A percentile compares a stretch with the other conserved stretches of the same genome.
These are phyloP conservation scores for Hanseniaspora guilliermondii DNA, from an alignment of 805 yeast genomes.

Conservation along the genomic window DNA sequence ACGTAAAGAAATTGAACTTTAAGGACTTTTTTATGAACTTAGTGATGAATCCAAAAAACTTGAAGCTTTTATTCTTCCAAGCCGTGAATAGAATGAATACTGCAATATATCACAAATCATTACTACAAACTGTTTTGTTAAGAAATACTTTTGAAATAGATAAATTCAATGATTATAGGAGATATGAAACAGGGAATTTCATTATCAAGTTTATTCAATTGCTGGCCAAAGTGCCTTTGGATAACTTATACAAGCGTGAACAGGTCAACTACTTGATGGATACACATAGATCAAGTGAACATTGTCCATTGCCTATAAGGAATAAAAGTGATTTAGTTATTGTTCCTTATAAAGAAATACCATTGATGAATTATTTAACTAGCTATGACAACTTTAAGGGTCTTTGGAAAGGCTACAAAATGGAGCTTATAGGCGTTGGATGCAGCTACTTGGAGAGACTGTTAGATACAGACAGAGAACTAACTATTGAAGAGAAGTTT, in stretches of 20 bases:
- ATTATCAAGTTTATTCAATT: conserved; percentile 54
- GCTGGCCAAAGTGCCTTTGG: conserved; percentile 71
- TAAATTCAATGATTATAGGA: conserved; percentile 46
- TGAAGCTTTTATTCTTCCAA: conserved; percentile 53
- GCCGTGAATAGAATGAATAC: conserved; percentile 49
- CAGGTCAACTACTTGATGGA: conserved; percentile 55
- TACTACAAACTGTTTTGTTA: conserved; percentile 55
- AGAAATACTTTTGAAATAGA: conserved; percentile 49
- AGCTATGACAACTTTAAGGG: conserved; percentile 24
- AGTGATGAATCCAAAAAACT: conserved; percentile 36
- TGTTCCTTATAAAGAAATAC: conserved; percentile 16
- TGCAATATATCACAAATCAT: conserved; percentile 41
- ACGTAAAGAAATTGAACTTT: conserved; percentile 37
- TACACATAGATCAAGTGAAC: conserved; percentile 16
- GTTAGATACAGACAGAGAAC: conserved; percentile 39
- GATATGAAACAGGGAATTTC: conserved; percentile 48
- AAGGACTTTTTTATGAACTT: conserved; percentile 24
- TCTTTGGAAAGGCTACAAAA: conserved; percentile 83
- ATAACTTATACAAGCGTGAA: conserved; percentile 71
- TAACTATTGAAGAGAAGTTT: conserved; percentile 5
- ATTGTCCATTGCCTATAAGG: conserved; percentile 31
- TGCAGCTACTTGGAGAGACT: conserved; percentile 74
- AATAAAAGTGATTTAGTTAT: conserved; percentile 37
- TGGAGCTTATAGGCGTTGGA: conserved; percentile 63
- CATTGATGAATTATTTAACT: conserved; percentile 37